phyloP scores from a whole-genome alignment of 352 stramenopile species.

The Globisporangium splendens region DNA sequence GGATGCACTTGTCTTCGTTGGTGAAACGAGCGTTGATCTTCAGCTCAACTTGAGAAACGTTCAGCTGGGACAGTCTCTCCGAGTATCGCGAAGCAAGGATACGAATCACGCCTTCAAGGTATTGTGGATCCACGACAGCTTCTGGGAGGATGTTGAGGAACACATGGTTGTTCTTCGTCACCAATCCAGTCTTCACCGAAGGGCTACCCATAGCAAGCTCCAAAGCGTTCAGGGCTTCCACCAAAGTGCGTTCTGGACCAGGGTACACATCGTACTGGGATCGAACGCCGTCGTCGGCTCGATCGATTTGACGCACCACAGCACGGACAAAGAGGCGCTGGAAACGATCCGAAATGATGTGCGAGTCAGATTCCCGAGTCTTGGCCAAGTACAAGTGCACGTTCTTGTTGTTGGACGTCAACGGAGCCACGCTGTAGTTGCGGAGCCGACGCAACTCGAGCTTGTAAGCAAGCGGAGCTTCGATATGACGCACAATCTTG shows the following conservation, averaged over 20 bases:
- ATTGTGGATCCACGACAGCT: constrained; percentile 92
- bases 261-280: constrained; percentile 90
- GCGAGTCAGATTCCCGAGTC: constrained; percentile 80
- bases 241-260: constrained; percentile 96
- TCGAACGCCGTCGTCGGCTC: constrained; percentile 59
- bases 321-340: constrained; percentile 96
- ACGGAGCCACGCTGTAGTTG: constrained; percentile 96
- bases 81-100: constrained; percentile 86
- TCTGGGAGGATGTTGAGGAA: constrained; percentile 98
- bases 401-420: constrained; percentile 94
- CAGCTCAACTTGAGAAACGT: constrained; percentile 96
- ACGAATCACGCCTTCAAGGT: constrained; percentile 95
- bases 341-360: constrained; percentile 85
- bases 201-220: constrained; percentile 95
- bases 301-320: constrained; percentile 90
- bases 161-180: constrained; percentile 97
- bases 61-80: constrained; percentile 88
- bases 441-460: constrained; percentile 96
- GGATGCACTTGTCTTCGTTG: constrained; percentile 91
- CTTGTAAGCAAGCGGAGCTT: constrained; percentile 97
- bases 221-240: constrained; percentile 97
- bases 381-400: constrained; percentile 98
- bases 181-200: constrained; percentile 68
- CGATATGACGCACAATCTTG: constrained; percentile 97
- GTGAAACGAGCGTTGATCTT: constrained; percentile 95